Evolutionary conservation across 1,284 basidiomycete genomes (phyloP).

Genomic region (Malassezia cuniculi): DNA sequence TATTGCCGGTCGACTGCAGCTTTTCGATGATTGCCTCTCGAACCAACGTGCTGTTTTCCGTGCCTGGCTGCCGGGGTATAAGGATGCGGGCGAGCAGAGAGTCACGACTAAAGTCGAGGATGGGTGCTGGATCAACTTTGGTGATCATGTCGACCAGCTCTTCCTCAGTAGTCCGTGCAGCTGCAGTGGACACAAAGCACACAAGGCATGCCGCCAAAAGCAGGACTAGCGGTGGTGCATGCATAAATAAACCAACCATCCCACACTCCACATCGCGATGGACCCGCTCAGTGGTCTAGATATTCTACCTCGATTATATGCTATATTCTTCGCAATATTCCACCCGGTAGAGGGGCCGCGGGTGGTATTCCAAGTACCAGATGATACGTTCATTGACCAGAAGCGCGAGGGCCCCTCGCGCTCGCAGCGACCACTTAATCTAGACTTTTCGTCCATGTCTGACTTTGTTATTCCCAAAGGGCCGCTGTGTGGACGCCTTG

Average conservation of each 20-base stretch:
- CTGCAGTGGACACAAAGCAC: no score
- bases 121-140: conserved; percentile 16
- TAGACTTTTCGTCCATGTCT: conserved; percentile 79
- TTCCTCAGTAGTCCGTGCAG: no score
- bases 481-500: conserved; percentile 72
- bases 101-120: conserved; percentile 17
- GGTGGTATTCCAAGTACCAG: conserved; percentile 77
- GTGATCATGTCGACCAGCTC: conserved; percentile 7
- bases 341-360: conserved; percentile 68
- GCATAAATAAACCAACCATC: no score
- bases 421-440: conserved; percentile 10
- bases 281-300: conserved; percentile 1
- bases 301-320: conserved; percentile 56
- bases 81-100: conserved; percentile 38
- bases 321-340: conserved; percentile 76
- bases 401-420: conserved; percentile 47
- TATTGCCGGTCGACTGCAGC: conserved; percentile 19
- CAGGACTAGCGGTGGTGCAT: no score
- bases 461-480: conserved; percentile 86
- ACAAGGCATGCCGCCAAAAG: no score
- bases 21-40: conserved; percentile 20
- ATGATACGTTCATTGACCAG: conserved; percentile 56
- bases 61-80: conserved; percentile 37
- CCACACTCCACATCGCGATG: conserved; percentile 1
- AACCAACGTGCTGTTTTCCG: conserved; percentile 25